Evolutionary conservation across 2,329 filamentous ascomycete genomes (phyloP), one percentile per base, ranked within the genome.

Genomic region (Emericellopsis atlantica): DNA sequence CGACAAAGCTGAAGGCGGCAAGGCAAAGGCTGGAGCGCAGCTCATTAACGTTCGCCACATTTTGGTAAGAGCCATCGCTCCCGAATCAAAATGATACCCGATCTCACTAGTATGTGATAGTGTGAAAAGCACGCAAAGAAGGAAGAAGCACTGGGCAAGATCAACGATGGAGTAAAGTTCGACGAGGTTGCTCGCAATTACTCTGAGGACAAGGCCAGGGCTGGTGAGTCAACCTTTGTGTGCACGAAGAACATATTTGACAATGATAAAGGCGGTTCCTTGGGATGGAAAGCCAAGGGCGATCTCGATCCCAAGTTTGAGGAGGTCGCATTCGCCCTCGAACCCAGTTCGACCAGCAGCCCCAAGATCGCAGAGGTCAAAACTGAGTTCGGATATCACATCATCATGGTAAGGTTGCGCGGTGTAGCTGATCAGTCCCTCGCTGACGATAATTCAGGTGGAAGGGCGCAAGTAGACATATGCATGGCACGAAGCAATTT

Each of bases 71-170:
- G 3, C 11, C 8, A 11, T 21, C n/a, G 29, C 10, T 2, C 23
- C 10, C 8, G 29, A 24, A 14, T n/a, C 12, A 23, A 29, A 21
- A 24, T n/a, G 11, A 16, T 5, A 15, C 7, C 7, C 22, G 26
- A 41, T 26, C 14, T 36, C 26, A 29, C 31, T 9, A 26, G 10
- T 4, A 5, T 15, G 16, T 26, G 5, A 23, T 37, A 79, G 64
- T 88, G 84, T 51, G 79, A 80, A 55, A 89, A 89, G 54, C 78
- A 86, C 54, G 62, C 67, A n/a, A 85, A 80, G 58, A 88, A 86
- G 54, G 82, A 87, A 54, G 79, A 86, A 54, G 84, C 84, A 1
- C 57, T 87, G 14, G 72, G 71, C 43, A 81, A 85, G 60, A 59
- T 89, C 40, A 70, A 69, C 32, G 74, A 67, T 4, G 81, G 82